A percentile compares a stretch with the other conserved stretches of the same genome.
phyloP scores from a whole-genome alignment of 2,329 filamentous ascomycete species.

The Phialophora expanda region DNA sequence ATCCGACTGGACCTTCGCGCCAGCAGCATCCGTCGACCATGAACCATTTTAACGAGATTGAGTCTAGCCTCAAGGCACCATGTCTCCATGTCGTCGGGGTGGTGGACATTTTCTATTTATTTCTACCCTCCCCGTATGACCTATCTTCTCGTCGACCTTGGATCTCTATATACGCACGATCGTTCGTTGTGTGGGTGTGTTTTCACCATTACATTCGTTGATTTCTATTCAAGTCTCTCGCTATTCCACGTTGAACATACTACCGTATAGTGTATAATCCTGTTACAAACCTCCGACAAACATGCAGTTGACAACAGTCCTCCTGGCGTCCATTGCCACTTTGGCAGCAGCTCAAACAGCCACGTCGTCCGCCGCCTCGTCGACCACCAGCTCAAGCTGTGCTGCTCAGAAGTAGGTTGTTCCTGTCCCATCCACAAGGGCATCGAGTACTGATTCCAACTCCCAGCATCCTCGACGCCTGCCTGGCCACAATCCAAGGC shows the following conservation, averaged over 20 bases:
- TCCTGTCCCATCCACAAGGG: not conserved
- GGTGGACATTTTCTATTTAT: slow-evolving; percentile 5
- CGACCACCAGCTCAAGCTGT: slow-evolving; percentile 34
- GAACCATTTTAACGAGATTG: slow-evolving; percentile 5
- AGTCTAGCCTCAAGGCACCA: slow-evolving; percentile 8
- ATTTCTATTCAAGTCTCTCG: slow-evolving; percentile 67
- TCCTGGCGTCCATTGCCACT: slow-evolving; percentile 41
- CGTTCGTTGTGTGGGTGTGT: not conserved
- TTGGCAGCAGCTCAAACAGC: slow-evolving; percentile 39
- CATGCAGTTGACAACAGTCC: slow-evolving; percentile 60
- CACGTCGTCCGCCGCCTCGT: slow-evolving; percentile 29
- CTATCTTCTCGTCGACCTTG: not conserved
- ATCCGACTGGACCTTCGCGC: slow-evolving; percentile 15
- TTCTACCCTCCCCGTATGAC: not conserved
- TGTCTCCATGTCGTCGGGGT: not conserved
- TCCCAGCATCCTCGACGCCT: slow-evolving; percentile 58
- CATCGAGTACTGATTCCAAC: not conserved
- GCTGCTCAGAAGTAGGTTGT: slow-evolving; percentile 40
- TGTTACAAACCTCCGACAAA: slow-evolving; percentile 63
- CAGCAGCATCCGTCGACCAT: not conserved
- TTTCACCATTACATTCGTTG: slow-evolving; percentile 8
- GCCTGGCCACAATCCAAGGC: slow-evolving; percentile 49
- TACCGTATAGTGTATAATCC: slow-evolving; percentile 57
- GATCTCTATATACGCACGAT: not conserved
- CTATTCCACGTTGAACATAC: slow-evolving; percentile 61